A percentile compares a stretch with the other conserved stretches of the same genome.
Evolutionary conservation across 2,329 filamentous ascomycete species (phyloP).

Genomic region (Stagonosporopsis rhizophila): DNA sequence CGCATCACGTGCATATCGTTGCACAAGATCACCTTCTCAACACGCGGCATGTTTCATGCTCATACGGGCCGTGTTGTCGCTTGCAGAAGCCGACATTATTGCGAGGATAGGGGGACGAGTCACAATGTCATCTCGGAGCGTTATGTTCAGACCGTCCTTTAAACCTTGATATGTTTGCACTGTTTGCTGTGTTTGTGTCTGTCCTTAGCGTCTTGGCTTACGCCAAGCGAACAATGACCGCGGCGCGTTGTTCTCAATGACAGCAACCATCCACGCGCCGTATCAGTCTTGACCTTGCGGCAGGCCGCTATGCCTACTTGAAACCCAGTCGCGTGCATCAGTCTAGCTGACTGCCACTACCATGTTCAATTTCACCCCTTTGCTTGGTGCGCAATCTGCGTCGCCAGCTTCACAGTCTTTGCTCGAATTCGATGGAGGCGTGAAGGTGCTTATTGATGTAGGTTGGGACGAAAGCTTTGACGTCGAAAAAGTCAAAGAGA

Average conservation of each 20-base stretch:
- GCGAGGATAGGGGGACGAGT: background rate
- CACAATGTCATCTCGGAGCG: background rate
- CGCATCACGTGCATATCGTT: constrained; percentile 8
- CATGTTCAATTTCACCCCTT: constrained; percentile 96
- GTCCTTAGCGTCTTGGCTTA: constrained; percentile 3
- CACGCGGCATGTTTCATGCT: constrained; percentile 2
- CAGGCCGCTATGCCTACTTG: constrained; percentile 12
- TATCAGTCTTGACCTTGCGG: constrained; percentile 1
- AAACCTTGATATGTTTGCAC: background rate
- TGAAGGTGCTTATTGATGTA: constrained; percentile 93
- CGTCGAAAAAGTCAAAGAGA: constrained; percentile 77
- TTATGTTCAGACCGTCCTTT: background rate
- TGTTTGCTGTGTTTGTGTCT: constrained; percentile 10
- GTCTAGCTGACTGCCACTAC: constrained; percentile 14
- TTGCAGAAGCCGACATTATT: background rate
- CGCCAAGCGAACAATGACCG: background rate
- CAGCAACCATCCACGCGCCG: constrained; percentile 3
- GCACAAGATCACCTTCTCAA: constrained; percentile 8
- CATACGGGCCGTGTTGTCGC: constrained; percentile 2
- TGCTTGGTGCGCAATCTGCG: constrained; percentile 88
- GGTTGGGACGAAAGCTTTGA: constrained; percentile 97
- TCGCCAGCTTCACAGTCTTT: constrained; percentile 93
- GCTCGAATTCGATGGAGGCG: constrained; percentile 92
- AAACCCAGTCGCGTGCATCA: constrained; percentile 5
- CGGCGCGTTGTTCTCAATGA: constrained; percentile 3